Percentiles rank a stretch among this genome's conserved stretches.
phyloP scores from a whole-genome alignment of 371 early-diverging fungal genomes.

The Mortierella sp. region DNA sequence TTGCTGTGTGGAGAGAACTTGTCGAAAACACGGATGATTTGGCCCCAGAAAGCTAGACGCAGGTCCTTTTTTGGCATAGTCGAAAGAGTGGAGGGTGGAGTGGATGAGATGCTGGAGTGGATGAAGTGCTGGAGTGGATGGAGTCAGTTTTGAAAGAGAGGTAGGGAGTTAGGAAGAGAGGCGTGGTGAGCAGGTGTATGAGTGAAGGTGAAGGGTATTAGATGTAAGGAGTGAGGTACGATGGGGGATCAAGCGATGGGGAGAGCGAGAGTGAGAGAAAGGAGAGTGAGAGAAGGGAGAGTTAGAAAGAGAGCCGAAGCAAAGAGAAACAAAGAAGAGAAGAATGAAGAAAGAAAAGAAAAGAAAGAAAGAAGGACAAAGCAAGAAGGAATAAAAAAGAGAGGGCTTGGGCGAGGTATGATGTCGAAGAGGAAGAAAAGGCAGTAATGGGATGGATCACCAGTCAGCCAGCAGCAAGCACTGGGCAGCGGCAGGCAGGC shows the following conservation, averaged over 20 bases:
- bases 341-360: background rate
- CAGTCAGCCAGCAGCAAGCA: background rate
- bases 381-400: background rate
- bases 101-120: background rate
- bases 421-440: background rate
- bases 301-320: no score
- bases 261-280: background rate
- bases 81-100: background rate
- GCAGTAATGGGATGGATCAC: background rate
- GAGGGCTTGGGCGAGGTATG: background rate
- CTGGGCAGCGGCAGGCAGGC: no score
- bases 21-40: conserved; percentile 21
- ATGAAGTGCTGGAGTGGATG: background rate
- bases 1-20: background rate
- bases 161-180: background rate
- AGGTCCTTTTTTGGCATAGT: conserved; percentile 20
- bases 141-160: background rate
- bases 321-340: no score
- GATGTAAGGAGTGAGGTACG: background rate
- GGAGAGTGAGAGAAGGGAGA: background rate
- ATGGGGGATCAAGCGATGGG: background rate
- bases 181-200: no score
- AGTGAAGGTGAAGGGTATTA: background rate
- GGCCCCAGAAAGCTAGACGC: conserved; percentile 16
- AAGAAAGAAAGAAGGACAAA: background rate